These are phyloP conservation scores for Fraxinus americana DNA, from an alignment of 257 asterid genomes.

Conservation along the genomic window DNA sequence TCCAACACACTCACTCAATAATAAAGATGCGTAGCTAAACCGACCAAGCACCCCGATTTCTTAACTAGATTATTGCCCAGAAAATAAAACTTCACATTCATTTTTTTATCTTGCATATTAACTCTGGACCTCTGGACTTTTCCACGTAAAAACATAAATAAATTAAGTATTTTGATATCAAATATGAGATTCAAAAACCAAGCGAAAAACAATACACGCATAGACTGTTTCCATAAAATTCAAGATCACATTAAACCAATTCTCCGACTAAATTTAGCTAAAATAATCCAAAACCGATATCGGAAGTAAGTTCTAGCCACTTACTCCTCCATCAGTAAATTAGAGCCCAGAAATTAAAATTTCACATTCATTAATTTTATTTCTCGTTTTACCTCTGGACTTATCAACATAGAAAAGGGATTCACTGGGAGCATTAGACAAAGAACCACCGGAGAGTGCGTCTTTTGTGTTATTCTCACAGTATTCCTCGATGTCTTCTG, in stretches of 20 bases:
- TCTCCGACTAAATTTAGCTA: not conserved
- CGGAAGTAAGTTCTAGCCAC: not conserved
- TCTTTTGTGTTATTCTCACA: conserved; percentile 86
- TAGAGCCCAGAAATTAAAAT: not conserved
- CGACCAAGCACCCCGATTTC: not conserved
- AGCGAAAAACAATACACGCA: too few relatives aligned
- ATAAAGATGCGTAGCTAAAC: not conserved
- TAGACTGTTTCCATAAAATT: too few relatives aligned
- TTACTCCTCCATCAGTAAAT: not conserved
- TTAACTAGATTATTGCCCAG: not conserved
- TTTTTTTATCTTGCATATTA: conserved; percentile 14
- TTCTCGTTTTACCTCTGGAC: conserved; percentile 59
- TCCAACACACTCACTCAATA: not conserved
- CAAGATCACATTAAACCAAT: too few relatives aligned
- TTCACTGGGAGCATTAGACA: conserved; percentile 68
- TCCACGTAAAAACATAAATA: conserved; percentile 53
- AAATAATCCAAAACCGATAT: not conserved
- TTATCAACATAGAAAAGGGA: conserved; percentile 79
- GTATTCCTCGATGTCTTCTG: conserved; percentile 80
- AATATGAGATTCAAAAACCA: too few relatives aligned
- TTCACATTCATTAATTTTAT: not conserved
- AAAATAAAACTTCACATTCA: not conserved
- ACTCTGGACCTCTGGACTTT: conserved; percentile 60
- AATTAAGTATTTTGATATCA: too few relatives aligned
- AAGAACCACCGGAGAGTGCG: conserved; percentile 92